A percentile compares a stretch with the other conserved stretches of the same genome.
phyloP scores from a whole-genome alignment of 768 basidiomycete species.

The Podaxis carcinomalis region DNA sequence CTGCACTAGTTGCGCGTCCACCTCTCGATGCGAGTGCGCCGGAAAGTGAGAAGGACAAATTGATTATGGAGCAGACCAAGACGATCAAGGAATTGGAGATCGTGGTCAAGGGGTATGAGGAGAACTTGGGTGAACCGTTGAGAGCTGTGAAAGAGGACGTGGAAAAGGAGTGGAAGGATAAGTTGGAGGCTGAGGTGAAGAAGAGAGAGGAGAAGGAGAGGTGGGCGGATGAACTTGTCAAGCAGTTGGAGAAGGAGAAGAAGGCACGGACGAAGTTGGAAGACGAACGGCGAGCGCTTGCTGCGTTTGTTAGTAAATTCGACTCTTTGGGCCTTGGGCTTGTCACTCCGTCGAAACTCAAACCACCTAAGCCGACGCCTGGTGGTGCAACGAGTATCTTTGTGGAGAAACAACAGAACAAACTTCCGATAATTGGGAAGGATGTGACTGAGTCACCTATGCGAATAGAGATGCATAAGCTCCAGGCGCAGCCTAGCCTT shows the following conservation, averaged over 20 bases:
- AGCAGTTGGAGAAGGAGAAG: conserved; percentile 76
- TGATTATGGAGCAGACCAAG: conserved; percentile 69
- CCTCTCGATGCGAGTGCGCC: conserved; percentile 60
- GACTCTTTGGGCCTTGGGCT: conserved; percentile 62
- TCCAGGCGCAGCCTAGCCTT: conserved; percentile 42
- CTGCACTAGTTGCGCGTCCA: conserved; percentile 68
- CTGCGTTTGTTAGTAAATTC: conserved; percentile 79
- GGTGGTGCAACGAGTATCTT: conserved; percentile 49
- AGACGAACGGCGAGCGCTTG: conserved; percentile 72
- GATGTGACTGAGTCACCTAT: conserved; percentile 47
- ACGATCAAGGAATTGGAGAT: conserved; percentile 78
- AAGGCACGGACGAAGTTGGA: conserved; percentile 65
- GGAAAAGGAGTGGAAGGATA: conserved; percentile 66
- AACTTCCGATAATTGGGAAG: conserved; percentile 19
- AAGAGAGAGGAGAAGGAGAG: conserved; percentile 64
- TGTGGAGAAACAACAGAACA: conserved; percentile 37
- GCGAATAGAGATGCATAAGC: conserved; percentile 33
- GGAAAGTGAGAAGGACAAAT: conserved; percentile 68
- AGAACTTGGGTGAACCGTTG: conserved; percentile 66
- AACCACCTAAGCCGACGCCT: conserved; percentile 43
- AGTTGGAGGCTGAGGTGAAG: conserved; percentile 53
- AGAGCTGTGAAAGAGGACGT: conserved; percentile 66
- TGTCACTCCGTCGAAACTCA: conserved; percentile 37
- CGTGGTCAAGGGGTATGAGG: conserved; percentile 65
- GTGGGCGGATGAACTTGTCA: conserved; percentile 73